Percentiles rank a stretch among this genome's conserved stretches.
These are phyloP conservation scores for Pseudonitzschia pungens DNA, from an alignment of 108 stramenopile species.

Conservation along the genomic window DNA sequence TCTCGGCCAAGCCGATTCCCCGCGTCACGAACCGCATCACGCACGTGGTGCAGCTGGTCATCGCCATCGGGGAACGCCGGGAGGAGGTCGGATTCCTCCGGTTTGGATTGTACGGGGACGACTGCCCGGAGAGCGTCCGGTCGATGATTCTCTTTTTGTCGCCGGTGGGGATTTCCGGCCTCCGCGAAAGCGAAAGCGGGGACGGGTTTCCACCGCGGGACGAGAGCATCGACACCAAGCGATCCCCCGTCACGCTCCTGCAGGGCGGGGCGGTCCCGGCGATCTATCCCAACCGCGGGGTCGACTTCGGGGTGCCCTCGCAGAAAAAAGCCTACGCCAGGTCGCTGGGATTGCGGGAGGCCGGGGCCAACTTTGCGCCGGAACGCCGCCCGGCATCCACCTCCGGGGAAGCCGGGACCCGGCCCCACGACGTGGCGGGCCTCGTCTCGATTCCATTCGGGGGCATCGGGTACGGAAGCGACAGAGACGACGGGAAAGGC, in stretches of 20 bases:
- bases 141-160: constrained; percentile 50
- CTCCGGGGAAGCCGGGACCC: constrained; percentile 29
- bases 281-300: constrained; percentile 42
- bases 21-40: constrained; percentile 39
- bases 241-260: constrained; percentile 31
- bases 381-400: constrained; percentile 48
- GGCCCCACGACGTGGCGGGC: constrained; percentile 55
- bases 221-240: constrained; percentile 31
- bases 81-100: constrained; percentile 45
- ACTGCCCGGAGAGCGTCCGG: constrained; percentile 38
- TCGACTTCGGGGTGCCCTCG: constrained; percentile 69
- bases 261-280: constrained; percentile 43
- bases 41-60: constrained; percentile 49
- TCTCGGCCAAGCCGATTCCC: constrained; percentile 35
- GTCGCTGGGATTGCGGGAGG: constrained; percentile 29
- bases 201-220: too few species aligned
- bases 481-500: constrained; percentile 60
- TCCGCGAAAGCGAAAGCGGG: constrained; percentile 16
- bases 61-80: constrained; percentile 53
- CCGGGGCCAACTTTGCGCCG: constrained; percentile 53
- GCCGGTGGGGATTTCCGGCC: constrained; percentile 35
- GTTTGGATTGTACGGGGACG: constrained; percentile 71
- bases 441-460: constrained; percentile 61
- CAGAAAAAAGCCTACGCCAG: constrained; percentile 70
- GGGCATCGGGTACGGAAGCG: constrained; percentile 67